Conservation (phyloP, 179 eudicot genomes). For the Patellifolia procumbens region DNA sequence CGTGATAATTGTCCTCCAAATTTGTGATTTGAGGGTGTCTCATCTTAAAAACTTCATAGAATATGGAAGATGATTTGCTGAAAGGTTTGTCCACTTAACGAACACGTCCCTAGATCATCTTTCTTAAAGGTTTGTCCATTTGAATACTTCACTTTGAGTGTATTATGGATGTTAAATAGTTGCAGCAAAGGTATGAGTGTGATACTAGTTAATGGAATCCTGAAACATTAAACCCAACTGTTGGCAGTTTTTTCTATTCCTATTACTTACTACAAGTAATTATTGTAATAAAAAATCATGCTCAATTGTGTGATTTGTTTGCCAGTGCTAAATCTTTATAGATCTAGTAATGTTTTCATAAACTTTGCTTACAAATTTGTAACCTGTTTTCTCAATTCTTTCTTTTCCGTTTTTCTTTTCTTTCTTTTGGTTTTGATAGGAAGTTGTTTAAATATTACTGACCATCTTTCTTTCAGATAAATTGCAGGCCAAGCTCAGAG, state of each 20-base stretch:
- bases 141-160: background rate
- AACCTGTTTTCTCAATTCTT: no score
- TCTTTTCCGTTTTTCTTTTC: background rate
- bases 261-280: no score
- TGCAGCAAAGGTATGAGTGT: background rate
- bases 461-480: conserved; percentile 47
- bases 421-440: background rate
- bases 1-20: background rate
- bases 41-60: background rate
- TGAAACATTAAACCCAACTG: background rate
- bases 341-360: background rate
- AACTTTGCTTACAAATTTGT: background rate
- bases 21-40: background rate
- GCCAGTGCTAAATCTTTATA: background rate
- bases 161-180: background rate
- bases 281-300: background rate
- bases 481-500: conserved; percentile 72
- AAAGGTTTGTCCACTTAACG: background rate
- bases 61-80: background rate
- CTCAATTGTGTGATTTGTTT: background rate
- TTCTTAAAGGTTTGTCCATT: background rate
- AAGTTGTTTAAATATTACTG: background rate
- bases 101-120: background rate
- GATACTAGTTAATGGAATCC: background rate
- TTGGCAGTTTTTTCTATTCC: no score